Evolutionary conservation across 345 rosid species (phyloP).

Genomic region (Conringia planisiliqua): DNA sequence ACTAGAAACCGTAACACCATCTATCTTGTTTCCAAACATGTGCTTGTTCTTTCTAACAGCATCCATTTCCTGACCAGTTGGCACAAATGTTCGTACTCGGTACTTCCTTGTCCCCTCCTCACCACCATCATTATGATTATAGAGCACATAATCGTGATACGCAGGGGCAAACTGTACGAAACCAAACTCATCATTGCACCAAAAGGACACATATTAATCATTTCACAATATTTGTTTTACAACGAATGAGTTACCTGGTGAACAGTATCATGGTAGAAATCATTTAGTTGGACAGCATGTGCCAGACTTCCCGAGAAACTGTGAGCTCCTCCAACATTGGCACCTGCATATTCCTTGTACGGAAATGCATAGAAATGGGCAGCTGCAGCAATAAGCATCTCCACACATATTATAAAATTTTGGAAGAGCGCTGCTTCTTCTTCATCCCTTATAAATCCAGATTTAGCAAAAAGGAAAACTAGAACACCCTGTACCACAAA

Average conservation of each 20-base stretch:
- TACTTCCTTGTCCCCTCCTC: slow-evolving; percentile 90
- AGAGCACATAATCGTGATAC: slow-evolving; percentile 94
- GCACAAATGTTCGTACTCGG: slow-evolving; percentile 91
- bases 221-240: background rate
- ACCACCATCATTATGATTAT: slow-evolving; percentile 82
- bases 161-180: slow-evolving; percentile 87
- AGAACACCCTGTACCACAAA: slow-evolving; percentile 72
- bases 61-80: slow-evolving; percentile 98
- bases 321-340: slow-evolving; percentile 71
- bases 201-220: background rate
- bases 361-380: slow-evolving; percentile 98
- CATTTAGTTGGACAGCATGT: slow-evolving; percentile 89
- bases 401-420: slow-evolving; percentile 83
- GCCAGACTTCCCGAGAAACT: slow-evolving; percentile 78
- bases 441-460: slow-evolving; percentile 66
- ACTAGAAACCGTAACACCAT: slow-evolving; percentile 70
- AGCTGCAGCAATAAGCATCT: slow-evolving; percentile 96
- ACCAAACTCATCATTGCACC: slow-evolving; percentile 5
- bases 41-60: slow-evolving; percentile 74
- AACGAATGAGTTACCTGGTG: slow-evolving; percentile 64
- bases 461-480: slow-evolving; percentile 93
- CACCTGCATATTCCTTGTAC: slow-evolving; percentile 96
- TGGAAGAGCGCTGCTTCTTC: slow-evolving; percentile 93
- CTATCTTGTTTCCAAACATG: slow-evolving; percentile 66
- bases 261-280: slow-evolving; percentile 95